These are phyloP conservation scores for Clarkia xantiana DNA, from an alignment of 345 rosid genomes.

Conservation along the genomic window DNA sequence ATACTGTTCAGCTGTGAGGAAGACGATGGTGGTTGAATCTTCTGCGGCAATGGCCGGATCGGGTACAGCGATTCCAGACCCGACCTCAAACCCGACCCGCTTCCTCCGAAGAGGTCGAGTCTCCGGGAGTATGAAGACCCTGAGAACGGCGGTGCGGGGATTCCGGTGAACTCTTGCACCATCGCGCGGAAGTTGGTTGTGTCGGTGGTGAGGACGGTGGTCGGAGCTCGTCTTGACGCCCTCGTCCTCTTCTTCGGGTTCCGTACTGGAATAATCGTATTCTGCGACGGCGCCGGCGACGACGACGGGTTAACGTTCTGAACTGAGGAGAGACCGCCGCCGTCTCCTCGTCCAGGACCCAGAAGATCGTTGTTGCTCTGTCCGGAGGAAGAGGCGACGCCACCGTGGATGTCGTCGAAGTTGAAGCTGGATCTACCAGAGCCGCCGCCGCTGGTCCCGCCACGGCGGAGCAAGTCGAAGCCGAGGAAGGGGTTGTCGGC, in stretches of 20 bases:
- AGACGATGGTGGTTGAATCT: conserved; percentile 23
- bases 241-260: conserved; percentile 80
- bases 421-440: too few relatives aligned
- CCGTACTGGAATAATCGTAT: conserved; percentile 9
- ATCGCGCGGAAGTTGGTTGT: conserved; percentile 79
- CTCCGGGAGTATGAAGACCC: conserved; percentile 35
- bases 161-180: conserved; percentile 96
- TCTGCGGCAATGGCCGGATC: conserved; percentile 41
- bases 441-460: too few relatives aligned
- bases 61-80: conserved; percentile 31
- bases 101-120: conserved; percentile 46
- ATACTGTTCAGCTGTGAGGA: conserved; percentile 8
- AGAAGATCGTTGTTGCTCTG: not conserved
- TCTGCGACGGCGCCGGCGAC: not conserved
- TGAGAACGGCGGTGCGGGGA: conserved; percentile 67
- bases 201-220: conserved; percentile 82
- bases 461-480: not conserved
- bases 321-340: too few relatives aligned
- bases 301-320: not conserved
- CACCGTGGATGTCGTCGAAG: too few relatives aligned
- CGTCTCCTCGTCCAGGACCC: not conserved
- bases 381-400: not conserved
- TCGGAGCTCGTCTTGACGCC: conserved; percentile 81
- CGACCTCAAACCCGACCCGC: conserved; percentile 22
- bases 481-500: not conserved